Conservation (phyloP, 352 stramenopile species). For the Globisporangium cylindrosporum region DNA sequence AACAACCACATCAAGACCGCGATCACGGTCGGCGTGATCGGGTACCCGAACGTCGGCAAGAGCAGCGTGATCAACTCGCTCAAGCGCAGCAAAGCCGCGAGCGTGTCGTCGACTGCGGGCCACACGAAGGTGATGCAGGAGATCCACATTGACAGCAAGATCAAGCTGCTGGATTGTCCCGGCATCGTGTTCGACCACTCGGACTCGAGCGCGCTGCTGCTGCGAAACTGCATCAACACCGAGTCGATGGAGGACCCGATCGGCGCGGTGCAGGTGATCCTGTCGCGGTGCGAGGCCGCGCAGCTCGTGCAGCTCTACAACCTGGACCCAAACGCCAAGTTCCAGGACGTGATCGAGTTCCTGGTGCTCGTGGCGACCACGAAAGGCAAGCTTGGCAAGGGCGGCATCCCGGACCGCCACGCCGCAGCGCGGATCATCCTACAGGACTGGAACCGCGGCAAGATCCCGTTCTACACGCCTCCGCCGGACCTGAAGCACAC, state of each 20-base stretch:
- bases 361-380: slow-evolving; percentile 91
- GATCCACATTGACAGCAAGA: slow-evolving; percentile 97
- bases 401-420: slow-evolving; percentile 92
- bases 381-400: slow-evolving; percentile 94
- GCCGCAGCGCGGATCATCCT: slow-evolving; percentile 90
- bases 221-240: slow-evolving; percentile 97
- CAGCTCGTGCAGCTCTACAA: slow-evolving; percentile 95
- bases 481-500: slow-evolving; percentile 66
- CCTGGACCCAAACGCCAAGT: slow-evolving; percentile 81
- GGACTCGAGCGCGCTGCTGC: slow-evolving; percentile 75
- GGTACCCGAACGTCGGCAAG: slow-evolving; percentile 97
- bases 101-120: slow-evolving; percentile 94
- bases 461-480: slow-evolving; percentile 88
- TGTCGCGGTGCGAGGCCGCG: slow-evolving; percentile 88
- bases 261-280: slow-evolving; percentile 91
- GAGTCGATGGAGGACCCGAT: slow-evolving; percentile 95
- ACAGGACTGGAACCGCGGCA: slow-evolving; percentile 91
- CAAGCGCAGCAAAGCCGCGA: slow-evolving; percentile 91
- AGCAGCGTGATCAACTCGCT: slow-evolving; percentile 90
- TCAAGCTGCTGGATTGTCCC: slow-evolving; percentile 97
- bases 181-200: slow-evolving; percentile 97
- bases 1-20: slow-evolving; percentile 94
- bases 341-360: slow-evolving; percentile 89
- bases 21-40: slow-evolving; percentile 91
- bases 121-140: slow-evolving; percentile 98